Base-by-base conservation (phyloP, 2,329 filamentous ascomycete species). In the Hypoxylon sp. region DNA sequence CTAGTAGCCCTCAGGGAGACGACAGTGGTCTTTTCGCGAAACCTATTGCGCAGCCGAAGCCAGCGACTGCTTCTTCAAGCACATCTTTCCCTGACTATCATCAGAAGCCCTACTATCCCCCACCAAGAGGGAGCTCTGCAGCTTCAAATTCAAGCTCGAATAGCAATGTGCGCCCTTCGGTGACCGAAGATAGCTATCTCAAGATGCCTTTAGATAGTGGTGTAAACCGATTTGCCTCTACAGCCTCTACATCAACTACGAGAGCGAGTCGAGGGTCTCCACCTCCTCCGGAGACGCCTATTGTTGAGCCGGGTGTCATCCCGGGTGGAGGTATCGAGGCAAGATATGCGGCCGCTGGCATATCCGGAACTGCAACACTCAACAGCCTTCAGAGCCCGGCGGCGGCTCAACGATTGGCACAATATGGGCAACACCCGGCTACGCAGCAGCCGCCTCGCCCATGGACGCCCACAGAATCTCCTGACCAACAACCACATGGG, bases 381-480 rank as follows among this genome's bases (percentile, higher is more conserved):
- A 95, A 88, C 75, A 92, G 89, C 73, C 84, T 97, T 29, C 87
- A 94, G 73, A 97, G 92, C 78, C 90, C 93, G 14, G 94, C 94
- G 2, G 93, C 94, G 17, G 87, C 93, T 29, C 93, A 96, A 78
- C 87, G 94, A 73, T 83, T 92, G 69, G 92, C 93, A 39, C 93
- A 96, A 66, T 98, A 97, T 78, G 87, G 86, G 22, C 83, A 85
- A 37, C 83, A 85, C 59, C 81, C 83, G 61, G 82, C 83, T 35
- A 77, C 80, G 33, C 80, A 67, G 48, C 82, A 81, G 14, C 84
- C 81, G 26, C 78, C 85, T 26, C 87, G 95, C 52, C 94, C 94
- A 31, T 98, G 95, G 96, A 98, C 95, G 9, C 96, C 96, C 0
- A 98, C 96, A 2, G 96, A 99, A 79, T 87, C 90, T 63, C 94